A percentile compares a stretch with the other conserved stretches of the same genome.
These are phyloP conservation scores for Neurospora intermedia DNA, from an alignment of 495 filamentous ascomycete species.

Conservation along the genomic window DNA sequence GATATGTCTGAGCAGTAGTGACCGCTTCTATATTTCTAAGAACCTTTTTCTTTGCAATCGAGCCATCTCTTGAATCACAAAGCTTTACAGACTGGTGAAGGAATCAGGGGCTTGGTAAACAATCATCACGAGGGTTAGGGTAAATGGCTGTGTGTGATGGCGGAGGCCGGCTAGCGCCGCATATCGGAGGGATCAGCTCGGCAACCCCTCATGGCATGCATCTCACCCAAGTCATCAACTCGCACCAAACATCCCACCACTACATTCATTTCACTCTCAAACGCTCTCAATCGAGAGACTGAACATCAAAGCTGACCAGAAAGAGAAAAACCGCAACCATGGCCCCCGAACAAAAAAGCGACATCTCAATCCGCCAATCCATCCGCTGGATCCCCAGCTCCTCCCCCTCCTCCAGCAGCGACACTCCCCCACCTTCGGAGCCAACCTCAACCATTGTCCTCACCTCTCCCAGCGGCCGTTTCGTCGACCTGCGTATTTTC, in stretches of 20 bases:
- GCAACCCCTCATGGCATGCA: background rate
- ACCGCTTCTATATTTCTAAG: background rate
- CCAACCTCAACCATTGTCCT: constrained; percentile 37
- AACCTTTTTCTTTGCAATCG: background rate
- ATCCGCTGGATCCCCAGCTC: constrained; percentile 33
- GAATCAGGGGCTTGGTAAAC: background rate
- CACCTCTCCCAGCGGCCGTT: constrained; percentile 35
- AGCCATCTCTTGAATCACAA: background rate
- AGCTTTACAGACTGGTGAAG: background rate
- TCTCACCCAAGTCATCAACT: background rate
- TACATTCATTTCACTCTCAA: background rate
- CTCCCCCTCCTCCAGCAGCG: constrained; percentile 10
- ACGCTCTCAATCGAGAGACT: background rate
- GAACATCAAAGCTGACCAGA: background rate
- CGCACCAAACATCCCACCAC: background rate
- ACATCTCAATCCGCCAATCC: constrained; percentile 30
- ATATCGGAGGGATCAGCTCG: background rate
- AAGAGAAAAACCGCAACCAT: background rate
- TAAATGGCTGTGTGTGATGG: background rate
- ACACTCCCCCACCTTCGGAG: constrained; percentile 8
- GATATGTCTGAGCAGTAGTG: background rate
- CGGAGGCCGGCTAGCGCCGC: background rate
- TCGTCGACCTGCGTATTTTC: constrained; percentile 40
- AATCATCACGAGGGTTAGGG: background rate
- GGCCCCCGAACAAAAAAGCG: background rate